phyloP scores from a whole-genome alignment of 2,329 filamentous ascomycete species.

The Paramyrothecium sp. region DNA sequence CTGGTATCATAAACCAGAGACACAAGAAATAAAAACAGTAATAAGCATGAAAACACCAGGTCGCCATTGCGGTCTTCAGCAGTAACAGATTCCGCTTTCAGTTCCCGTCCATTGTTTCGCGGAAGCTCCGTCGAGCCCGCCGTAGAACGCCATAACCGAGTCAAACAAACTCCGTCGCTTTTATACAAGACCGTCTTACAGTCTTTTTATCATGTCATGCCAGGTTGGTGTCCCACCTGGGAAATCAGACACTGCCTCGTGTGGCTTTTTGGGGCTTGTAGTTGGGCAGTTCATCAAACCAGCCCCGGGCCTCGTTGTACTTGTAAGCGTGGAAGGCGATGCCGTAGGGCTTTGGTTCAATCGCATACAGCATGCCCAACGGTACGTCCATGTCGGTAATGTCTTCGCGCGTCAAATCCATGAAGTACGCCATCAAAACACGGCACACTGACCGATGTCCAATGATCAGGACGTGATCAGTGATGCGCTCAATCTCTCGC shows the following conservation, averaged over 20 bases:
- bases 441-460: conserved; percentile 90
- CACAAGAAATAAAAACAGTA: too few relatives aligned
- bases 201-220: not conserved
- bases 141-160: not conserved
- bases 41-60: too few relatives aligned
- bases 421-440: conserved; percentile 94
- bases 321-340: conserved; percentile 95
- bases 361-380: conserved; percentile 87
- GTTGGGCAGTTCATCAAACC: conserved; percentile 83
- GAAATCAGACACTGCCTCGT: conserved; percentile 24
- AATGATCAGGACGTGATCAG: conserved; percentile 89
- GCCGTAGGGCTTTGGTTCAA: conserved; percentile 96
- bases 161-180: conserved; percentile 4
- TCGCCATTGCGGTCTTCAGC: too few relatives aligned
- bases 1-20: too few relatives aligned
- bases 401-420: conserved; percentile 84
- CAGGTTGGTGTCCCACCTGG: not conserved
- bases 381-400: conserved; percentile 95
- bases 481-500: conserved; percentile 94
- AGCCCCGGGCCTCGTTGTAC: conserved; percentile 75
- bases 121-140: not conserved
- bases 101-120: too few relatives aligned
- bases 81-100: too few relatives aligned
- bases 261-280: conserved; percentile 67
- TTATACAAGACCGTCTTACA: conserved; percentile 15